Percentiles rank a stretch among this genome's conserved stretches.
phyloP scores from a whole-genome alignment of 306 rosid species.

The Fragaria iinumae region DNA sequence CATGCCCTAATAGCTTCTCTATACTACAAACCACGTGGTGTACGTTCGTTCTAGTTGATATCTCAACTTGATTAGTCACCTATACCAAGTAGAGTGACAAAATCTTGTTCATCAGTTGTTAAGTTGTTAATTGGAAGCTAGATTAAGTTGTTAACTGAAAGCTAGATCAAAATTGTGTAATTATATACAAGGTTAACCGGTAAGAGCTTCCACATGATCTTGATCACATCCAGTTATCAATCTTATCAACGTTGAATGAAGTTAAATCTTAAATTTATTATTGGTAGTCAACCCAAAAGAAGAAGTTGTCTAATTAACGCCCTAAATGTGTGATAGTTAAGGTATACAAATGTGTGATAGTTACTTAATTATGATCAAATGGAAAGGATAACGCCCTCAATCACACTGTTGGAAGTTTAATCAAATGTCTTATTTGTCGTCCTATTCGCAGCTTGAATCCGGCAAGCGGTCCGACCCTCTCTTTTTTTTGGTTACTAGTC shows the following conservation, averaged over 20 bases:
- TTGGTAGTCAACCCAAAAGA: no score
- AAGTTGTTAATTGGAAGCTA: neutral
- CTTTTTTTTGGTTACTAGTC: constrained; percentile 1
- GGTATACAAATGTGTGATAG: no score
- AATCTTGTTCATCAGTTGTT: neutral
- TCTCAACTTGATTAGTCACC: neutral
- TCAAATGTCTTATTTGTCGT: constrained; percentile 50
- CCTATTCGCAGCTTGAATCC: constrained; percentile 31
- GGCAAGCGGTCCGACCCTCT: constrained; percentile 13
- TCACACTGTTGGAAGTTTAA: constrained; percentile 21
- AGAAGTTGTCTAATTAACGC: no score
- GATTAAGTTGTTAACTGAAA: no score
- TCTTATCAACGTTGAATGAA: no score
- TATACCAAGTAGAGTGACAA: neutral
- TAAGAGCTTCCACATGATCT: no score
- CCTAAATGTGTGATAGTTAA: no score
- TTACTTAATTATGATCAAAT: no score
- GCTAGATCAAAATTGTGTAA: no score
- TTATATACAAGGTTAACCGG: no score
- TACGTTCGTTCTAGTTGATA: neutral
- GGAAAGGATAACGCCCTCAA: neutral
- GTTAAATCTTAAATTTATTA: no score
- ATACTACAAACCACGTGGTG: constrained; percentile 76
- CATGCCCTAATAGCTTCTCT: constrained; percentile 62
- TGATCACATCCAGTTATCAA: no score